These are phyloP conservation scores for Wickerhamomyces bovis DNA, from an alignment of 805 yeast genomes.

Conservation along the genomic window DNA sequence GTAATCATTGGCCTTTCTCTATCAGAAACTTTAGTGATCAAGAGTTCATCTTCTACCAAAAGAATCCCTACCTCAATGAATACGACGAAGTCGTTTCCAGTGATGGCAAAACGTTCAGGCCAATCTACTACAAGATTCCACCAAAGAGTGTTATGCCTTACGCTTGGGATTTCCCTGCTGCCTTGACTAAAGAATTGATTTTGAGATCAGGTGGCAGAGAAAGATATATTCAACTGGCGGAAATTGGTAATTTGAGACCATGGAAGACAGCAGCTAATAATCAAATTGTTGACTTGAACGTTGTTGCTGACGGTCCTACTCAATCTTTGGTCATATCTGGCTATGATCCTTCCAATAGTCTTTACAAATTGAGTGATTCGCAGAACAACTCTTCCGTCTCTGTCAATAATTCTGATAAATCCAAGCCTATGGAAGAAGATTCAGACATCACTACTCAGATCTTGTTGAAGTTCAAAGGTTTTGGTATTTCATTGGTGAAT, in stretches of 20 bases:
- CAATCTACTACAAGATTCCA: slow-evolving; percentile 76
- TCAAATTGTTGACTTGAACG: slow-evolving; percentile 75
- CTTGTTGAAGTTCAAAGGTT: slow-evolving; percentile 67
- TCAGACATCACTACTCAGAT: slow-evolving; percentile 33
- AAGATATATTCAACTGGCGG: slow-evolving; percentile 79
- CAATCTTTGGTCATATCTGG: slow-evolving; percentile 82
- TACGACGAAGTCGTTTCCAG: slow-evolving; percentile 53
- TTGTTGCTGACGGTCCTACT: slow-evolving; percentile 93
- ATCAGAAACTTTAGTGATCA: slow-evolving; percentile 82
- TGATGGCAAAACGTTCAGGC: slow-evolving; percentile 55
- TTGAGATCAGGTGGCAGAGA: slow-evolving; percentile 68
- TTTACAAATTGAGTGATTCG: slow-evolving; percentile 48
- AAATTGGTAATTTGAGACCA: slow-evolving; percentile 87
- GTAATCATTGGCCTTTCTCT: slow-evolving; percentile 86
- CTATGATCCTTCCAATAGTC: slow-evolving; percentile 70
- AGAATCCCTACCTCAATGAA: slow-evolving; percentile 64
- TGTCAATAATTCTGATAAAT: slow-evolving; percentile 35
- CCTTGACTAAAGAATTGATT: slow-evolving; percentile 72
- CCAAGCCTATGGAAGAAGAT: slow-evolving; percentile 42
- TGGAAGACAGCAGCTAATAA: slow-evolving; percentile 59
- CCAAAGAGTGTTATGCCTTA: slow-evolving; percentile 95
- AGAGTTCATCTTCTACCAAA: slow-evolving; percentile 84
- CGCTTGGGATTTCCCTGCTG: slow-evolving; percentile 97
- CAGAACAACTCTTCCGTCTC: slow-evolving; percentile 27
- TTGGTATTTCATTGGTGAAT: slow-evolving; percentile 83